Conservation (phyloP, 2,329 filamentous ascomycete species). For the Xylariaceae sp. region DNA sequence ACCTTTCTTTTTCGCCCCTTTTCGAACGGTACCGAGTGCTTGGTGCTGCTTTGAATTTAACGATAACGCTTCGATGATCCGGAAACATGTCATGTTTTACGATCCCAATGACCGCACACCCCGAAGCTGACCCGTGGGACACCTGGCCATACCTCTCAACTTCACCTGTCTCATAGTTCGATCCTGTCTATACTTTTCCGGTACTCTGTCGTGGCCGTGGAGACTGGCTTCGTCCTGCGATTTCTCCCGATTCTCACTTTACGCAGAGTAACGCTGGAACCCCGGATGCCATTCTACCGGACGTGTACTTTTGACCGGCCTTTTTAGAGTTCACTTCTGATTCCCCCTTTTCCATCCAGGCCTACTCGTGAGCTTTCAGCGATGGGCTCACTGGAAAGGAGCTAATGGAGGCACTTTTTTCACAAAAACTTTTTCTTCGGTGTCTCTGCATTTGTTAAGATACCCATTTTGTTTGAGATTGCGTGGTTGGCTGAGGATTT, state of each 20-base stretch:
- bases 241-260: constrained; percentile 1
- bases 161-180: constrained; percentile 10
- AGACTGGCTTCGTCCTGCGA: constrained; percentile 7
- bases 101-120: constrained; percentile 5
- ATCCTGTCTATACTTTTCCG: constrained; percentile 2
- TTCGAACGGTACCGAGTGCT: constrained; percentile 27
- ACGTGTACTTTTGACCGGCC: too few species aligned
- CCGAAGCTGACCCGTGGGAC: constrained; percentile 1
- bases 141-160: constrained; percentile 2
- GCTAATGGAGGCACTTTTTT: too few species aligned
- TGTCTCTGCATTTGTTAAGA: too few species aligned
- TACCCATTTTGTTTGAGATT: too few species aligned
- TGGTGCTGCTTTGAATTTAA: constrained; percentile 24
- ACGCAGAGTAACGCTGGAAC: neutral
- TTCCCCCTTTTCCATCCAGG: too few species aligned
- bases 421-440: too few species aligned
- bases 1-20: constrained; percentile 20
- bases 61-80: constrained; percentile 32
- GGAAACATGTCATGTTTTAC: constrained; percentile 17
- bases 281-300: neutral
- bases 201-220: constrained; percentile 11
- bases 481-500: too few species aligned
- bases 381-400: too few species aligned
- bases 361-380: too few species aligned
- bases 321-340: too few species aligned